phyloP scores from a whole-genome alignment of 345 rosid species.

The Arabidopsis suecica region DNA sequence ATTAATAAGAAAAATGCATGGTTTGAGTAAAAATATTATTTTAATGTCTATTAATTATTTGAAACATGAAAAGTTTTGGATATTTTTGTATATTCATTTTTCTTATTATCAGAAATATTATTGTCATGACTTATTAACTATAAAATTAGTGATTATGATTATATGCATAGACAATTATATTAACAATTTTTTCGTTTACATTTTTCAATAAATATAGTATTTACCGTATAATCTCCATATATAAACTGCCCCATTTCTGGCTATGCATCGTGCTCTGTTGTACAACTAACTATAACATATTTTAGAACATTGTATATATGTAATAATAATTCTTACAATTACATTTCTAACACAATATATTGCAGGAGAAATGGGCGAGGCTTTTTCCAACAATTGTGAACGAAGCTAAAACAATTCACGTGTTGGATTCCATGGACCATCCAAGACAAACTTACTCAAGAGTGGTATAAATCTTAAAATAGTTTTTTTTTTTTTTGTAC shows the following conservation, averaged over 20 bases:
- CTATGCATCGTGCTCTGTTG: neutral
- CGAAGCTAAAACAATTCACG: constrained; percentile 57
- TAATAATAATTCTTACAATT: neutral
- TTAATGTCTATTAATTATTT: neutral
- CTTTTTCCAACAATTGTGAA: constrained; percentile 70
- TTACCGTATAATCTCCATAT: neutral
- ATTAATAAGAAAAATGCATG: neutral
- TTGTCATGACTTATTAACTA: neutral
- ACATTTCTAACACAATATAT: neutral
- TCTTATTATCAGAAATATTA: neutral
- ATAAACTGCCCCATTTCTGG: neutral
- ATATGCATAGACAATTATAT: neutral
- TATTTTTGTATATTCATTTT: neutral
- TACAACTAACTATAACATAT: neutral
- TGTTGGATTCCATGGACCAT: constrained; percentile 48
- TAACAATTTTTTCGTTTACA: no score
- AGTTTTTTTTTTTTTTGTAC: no score
- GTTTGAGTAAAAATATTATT: neutral
- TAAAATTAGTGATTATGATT: neutral
- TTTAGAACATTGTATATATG: neutral
- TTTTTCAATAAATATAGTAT: no score
- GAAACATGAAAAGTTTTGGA: neutral
- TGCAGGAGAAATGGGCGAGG: constrained; percentile 68
- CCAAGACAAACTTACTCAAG: constrained; percentile 46
- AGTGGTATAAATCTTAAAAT: constrained; percentile 54